Conservation (phyloP, 345 rosid species). For the Eucalyptus globulus region DNA sequence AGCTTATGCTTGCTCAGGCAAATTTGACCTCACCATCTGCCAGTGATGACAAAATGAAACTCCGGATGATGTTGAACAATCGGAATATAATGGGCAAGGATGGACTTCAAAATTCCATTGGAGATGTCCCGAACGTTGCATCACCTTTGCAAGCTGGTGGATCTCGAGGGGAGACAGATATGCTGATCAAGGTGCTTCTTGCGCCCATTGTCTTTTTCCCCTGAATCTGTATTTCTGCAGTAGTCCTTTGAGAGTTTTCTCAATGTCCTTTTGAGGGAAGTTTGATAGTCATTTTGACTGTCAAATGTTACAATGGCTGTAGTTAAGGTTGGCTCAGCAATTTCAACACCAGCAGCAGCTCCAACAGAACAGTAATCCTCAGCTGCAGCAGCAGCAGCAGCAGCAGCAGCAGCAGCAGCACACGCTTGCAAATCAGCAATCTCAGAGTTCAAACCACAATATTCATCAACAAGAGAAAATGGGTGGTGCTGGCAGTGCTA, state of each 20-base stretch:
- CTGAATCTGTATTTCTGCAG: not conserved
- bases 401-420: not conserved
- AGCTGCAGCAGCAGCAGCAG: not conserved
- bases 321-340: not conserved
- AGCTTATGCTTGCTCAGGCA: slow-evolving; percentile 87
- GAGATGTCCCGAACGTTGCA: slow-evolving; percentile 64
- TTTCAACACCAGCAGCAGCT: not conserved
- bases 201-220: not conserved
- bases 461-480: slow-evolving; percentile 81
- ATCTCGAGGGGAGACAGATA: slow-evolving; percentile 58
- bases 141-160: slow-evolving; percentile 64
- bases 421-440: not conserved
- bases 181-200: slow-evolving; percentile 45
- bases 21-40: slow-evolving; percentile 68
- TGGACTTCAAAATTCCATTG: slow-evolving; percentile 55
- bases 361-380: not conserved
- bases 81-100: slow-evolving; percentile 65
- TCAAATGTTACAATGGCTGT: not conserved
- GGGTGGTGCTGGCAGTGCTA: slow-evolving; percentile 61
- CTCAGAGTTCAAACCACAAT: slow-evolving; percentile 23
- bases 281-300: not conserved
- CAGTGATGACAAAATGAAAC: slow-evolving; percentile 69
- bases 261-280: not conserved
- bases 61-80: slow-evolving; percentile 62
- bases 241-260: not conserved